phyloP scores from a whole-genome alignment of 805 yeast genomes.

The Lipomyces orientalis region DNA sequence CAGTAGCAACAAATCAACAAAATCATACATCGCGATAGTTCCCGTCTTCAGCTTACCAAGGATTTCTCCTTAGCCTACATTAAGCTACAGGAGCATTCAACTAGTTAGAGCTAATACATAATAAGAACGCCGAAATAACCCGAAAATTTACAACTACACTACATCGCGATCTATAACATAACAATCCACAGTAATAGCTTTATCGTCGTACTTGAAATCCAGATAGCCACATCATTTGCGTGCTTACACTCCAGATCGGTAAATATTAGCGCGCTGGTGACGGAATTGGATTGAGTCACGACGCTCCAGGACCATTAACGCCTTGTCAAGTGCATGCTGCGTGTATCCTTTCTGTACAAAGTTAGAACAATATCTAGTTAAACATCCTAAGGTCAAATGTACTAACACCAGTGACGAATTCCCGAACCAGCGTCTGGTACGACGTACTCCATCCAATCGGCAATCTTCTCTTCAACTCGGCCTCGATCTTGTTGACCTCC shows the following conservation, averaged over 20 bases:
- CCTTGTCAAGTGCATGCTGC: slow-evolving; percentile 78
- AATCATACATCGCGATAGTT: neutral
- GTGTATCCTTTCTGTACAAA: slow-evolving; percentile 51
- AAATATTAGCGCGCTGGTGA: slow-evolving; percentile 81
- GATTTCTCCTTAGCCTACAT: neutral
- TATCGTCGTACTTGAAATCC: slow-evolving; percentile 54
- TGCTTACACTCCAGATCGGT: slow-evolving; percentile 68
- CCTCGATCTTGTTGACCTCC: slow-evolving; percentile 80
- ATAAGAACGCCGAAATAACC: neutral
- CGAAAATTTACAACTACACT: neutral
- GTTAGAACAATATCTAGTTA: neutral
- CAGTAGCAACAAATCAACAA: neutral
- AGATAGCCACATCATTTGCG: slow-evolving; percentile 41
- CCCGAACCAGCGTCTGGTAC: slow-evolving; percentile 78
- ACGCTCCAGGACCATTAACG: slow-evolving; percentile 79
- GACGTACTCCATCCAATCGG: slow-evolving; percentile 98
- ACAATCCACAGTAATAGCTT: neutral
- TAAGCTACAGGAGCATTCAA: slow-evolving; percentile 5
- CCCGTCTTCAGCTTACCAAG: neutral
- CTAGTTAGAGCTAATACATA: neutral
- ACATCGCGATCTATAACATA: neutral
- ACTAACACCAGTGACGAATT: slow-evolving; percentile 54
- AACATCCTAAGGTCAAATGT: slow-evolving; percentile 27
- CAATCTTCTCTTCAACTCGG: slow-evolving; percentile 82
- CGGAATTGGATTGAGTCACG: slow-evolving; percentile 87